phyloP scores from a whole-genome alignment of 2,329 filamentous ascomycete species.

The Magnaporthiopsis poae region DNA sequence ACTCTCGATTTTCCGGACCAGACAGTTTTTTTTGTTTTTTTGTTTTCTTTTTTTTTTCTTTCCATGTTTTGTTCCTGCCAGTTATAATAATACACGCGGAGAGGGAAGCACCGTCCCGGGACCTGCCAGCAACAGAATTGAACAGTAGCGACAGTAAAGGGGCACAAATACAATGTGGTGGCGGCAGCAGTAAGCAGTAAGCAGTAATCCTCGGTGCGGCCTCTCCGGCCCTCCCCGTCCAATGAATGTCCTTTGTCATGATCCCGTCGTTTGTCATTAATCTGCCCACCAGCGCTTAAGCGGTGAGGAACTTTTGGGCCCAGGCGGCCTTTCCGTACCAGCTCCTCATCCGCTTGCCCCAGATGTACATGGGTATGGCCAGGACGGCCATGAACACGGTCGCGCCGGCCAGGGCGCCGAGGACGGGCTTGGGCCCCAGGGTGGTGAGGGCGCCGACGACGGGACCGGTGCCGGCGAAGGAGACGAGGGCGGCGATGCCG shows the following conservation, averaged over 20 bases:
- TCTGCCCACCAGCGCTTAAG: not conserved
- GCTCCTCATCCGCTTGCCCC: slow-evolving; percentile 46
- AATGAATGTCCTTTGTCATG: not conserved
- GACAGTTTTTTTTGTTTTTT: not conserved
- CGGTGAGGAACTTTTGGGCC: slow-evolving; percentile 8
- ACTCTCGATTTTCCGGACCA: not conserved
- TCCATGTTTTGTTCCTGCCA: not conserved
- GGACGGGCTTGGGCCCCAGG: slow-evolving; percentile 13
- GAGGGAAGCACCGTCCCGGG: not conserved
- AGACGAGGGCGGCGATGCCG: not conserved
- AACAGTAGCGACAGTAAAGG: not conserved
- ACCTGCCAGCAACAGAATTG: not conserved
- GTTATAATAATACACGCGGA: not conserved
- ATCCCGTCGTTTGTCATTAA: not conserved
- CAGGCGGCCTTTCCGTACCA: slow-evolving; percentile 43
- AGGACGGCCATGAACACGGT: slow-evolving; percentile 42
- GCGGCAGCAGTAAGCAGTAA: no score
- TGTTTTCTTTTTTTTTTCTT: not conserved
- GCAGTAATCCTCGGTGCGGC: no score
- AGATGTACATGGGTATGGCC: slow-evolving; percentile 44
- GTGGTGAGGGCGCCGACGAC: slow-evolving; percentile 40
- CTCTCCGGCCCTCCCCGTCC: not conserved
- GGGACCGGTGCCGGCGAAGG: not conserved
- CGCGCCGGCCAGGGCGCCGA: slow-evolving; percentile 39
- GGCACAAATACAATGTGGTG: no score